Evolutionary conservation across 345 rosid species (phyloP).

Genomic region (Lumnitzera littorea): DNA sequence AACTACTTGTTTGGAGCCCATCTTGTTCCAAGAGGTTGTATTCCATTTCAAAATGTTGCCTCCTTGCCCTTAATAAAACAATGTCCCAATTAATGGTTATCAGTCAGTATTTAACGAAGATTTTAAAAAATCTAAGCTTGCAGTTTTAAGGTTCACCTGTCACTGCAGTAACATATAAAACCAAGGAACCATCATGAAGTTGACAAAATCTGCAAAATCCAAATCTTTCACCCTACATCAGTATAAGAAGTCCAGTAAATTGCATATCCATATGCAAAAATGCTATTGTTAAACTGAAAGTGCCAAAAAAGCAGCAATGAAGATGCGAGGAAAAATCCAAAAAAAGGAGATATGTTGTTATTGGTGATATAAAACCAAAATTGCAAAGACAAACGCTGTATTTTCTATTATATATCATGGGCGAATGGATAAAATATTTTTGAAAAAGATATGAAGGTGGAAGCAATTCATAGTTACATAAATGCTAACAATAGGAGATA

Average conservation of each 20-base stretch:
- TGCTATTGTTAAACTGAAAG: no score
- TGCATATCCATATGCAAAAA: not conserved
- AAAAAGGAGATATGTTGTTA: no score
- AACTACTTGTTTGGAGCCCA: conserved; percentile 39
- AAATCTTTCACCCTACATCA: conserved; percentile 66
- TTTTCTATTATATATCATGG: no score
- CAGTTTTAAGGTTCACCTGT: conserved; percentile 41
- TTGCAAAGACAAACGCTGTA: no score
- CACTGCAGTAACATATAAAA: conserved; percentile 67
- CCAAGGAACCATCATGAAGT: conserved; percentile 29
- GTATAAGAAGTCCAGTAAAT: conserved; percentile 3
- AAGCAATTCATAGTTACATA: no score
- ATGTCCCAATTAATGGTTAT: not conserved
- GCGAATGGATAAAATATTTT: no score
- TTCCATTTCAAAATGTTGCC: conserved; percentile 68
- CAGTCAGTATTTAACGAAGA: not conserved
- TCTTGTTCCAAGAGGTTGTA: conserved; percentile 63
- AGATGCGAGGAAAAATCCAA: no score
- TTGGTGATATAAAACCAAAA: no score
- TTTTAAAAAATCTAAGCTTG: not conserved
- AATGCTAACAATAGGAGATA: no score
- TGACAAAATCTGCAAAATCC: conserved; percentile 73
- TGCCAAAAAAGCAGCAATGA: no score
- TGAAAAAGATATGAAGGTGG: no score
- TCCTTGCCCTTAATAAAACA: conserved; percentile 40